Evolutionary conservation across 192 early-diverging fungal species (phyloP), one percentile per base, ranked within the genome.

Genomic region (Linnemannia zychae): DNA sequence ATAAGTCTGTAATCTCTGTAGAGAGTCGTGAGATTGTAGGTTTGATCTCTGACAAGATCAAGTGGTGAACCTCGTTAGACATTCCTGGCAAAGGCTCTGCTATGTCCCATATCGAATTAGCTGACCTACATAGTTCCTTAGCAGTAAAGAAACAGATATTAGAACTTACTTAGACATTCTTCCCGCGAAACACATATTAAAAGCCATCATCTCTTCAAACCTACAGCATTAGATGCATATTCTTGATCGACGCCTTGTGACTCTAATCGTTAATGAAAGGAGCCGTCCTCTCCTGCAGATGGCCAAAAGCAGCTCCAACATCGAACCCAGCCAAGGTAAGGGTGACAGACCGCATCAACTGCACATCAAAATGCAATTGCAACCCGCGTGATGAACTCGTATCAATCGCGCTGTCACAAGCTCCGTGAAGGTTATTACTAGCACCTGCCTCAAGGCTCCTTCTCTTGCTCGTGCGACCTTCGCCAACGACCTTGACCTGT

Each of bases 91-190:
- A 22, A 46, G 40, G 40, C 24, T 71, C 40, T 0, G 69, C 22
- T 0, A 40, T 71, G 12, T 71, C 69, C 69, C 69, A 71, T 15
- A 71, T 71, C 20, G 34, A 46, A n/a, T 71, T 46, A 47, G 69
- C 69, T 12, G 69, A 71, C 69, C 69, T 71, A 71, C n/a, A n/a
- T n/a, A n/a, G n/a, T 3, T 71, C 40, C 22, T 0, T 22, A 6
- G 7, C 52, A 53, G 20, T 7, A 22, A 53, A 53, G 40, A 9
- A 44, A 44, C 40, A 44, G 4, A 44, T 44, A 44, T 44, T 44
- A 3, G 40, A 44, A n/a, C n/a, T n/a, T n/a, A n/a, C n/a, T n/a
- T 44, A 44, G 9, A 44, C 9, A 44, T 9, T 6, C 4, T 9
- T 44, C n/a, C 40, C 40, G 9, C 9, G 40, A 44, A 44, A 44